Conservation (phyloP, 768 basidiomycete species). For the Mycena leptocephala region DNA sequence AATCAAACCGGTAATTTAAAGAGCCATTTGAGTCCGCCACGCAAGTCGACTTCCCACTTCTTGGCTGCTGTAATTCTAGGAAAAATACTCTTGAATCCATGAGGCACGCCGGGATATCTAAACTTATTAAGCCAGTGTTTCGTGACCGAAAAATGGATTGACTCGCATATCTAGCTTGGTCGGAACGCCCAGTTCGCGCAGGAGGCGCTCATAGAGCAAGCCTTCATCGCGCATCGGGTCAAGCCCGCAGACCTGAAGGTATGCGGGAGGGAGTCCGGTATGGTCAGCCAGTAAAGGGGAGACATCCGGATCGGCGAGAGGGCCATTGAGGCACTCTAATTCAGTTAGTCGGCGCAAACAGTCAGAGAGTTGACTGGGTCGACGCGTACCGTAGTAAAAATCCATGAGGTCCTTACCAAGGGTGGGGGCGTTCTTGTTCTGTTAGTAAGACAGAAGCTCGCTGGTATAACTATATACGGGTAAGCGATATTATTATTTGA, state of each 20-base stretch:
- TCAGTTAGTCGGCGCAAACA: neutral
- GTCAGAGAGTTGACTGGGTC: neutral
- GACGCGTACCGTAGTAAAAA: neutral
- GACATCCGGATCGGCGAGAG: neutral
- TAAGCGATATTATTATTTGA: neutral
- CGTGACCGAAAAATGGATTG: neutral
- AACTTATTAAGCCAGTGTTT: neutral
- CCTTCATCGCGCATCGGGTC: conserved; percentile 14
- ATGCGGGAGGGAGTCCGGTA: neutral
- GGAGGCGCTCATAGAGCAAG: conserved; percentile 2
- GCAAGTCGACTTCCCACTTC: conserved; percentile 1
- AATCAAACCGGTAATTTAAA: conserved; percentile 4
- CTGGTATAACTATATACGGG: neutral
- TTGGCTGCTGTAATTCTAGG: neutral
- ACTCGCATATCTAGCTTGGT: conserved; percentile 13
- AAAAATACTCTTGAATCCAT: neutral
- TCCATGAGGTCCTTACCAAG: neutral
- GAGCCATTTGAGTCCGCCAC: neutral
- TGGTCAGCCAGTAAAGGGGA: neutral
- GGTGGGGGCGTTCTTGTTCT: neutral
- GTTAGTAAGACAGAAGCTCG: conserved; percentile 7
- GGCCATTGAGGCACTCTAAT: neutral
- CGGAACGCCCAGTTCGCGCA: neutral
- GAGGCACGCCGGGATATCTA: conserved; percentile 9
- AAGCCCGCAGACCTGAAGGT: neutral